phyloP scores from a whole-genome alignment of 345 rosid species.

The Excoecaria agallocha region DNA sequence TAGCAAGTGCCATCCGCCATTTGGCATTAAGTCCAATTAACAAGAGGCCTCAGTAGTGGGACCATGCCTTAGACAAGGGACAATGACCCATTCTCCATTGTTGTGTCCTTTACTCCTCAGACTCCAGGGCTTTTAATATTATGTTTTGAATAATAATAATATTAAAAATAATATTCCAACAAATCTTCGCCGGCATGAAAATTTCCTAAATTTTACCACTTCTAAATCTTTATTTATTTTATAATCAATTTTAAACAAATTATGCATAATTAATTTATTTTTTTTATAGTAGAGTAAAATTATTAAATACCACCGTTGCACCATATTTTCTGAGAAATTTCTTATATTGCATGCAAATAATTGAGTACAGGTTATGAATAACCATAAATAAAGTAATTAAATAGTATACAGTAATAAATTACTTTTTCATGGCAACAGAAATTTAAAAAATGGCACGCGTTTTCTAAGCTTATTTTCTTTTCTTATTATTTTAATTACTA shows the following conservation, averaged over 20 bases:
- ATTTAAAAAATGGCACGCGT: not conserved
- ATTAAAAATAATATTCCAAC: no score
- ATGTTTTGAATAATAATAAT: no score
- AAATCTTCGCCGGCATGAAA: not conserved
- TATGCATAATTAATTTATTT: no score
- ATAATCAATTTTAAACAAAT: no score
- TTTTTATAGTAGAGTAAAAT: no score
- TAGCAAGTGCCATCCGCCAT: not conserved
- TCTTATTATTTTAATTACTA: not conserved
- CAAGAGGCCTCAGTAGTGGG: no score
- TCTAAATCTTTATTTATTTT: not conserved
- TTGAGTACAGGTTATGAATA: no score
- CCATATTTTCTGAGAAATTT: no score
- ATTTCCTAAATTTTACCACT: not conserved
- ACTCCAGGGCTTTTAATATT: not conserved
- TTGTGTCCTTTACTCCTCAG: not conserved
- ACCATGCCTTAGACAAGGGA: not conserved
- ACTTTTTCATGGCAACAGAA: not conserved
- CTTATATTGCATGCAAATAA: no score
- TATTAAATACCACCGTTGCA: no score
- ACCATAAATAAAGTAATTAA: not conserved
- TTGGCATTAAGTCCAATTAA: no score
- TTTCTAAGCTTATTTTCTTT: not conserved
- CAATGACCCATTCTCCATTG: not conserved
- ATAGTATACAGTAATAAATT: no score